Evolutionary conservation across 345 rosid genomes (phyloP), one percentile per base, ranked within the genome.

Genomic region (Triadica sebifera): DNA sequence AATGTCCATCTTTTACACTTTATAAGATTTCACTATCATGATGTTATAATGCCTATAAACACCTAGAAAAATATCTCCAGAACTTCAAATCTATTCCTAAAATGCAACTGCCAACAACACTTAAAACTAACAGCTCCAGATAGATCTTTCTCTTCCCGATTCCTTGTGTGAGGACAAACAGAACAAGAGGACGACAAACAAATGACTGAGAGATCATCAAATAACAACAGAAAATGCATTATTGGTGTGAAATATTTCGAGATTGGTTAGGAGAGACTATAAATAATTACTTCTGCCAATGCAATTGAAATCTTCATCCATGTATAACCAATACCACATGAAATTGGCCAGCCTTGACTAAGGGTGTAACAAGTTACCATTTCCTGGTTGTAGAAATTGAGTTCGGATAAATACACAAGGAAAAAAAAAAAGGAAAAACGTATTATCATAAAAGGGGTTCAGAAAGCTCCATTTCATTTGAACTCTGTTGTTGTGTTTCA

Each of bases 401-500:
- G 53, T 77, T 73, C 39, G 38, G 38, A 76, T 64, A 77, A 20
- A 71, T 74, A 79, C 80, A 82, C 47, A 55, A 10, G 46, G 19
- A 58, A 34, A 39, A 19, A 16, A 29, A 43, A 38, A 39, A 65
- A 59, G 45, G 47, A 15, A 46, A 38, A 38, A 77, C 9, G 45
- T 67, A 77, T 79, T 67, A 70, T 89, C 84, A 93, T 73, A 95
- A 72, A 65, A 93, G 87, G 74, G 99, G 99, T 85, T 92, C 97
- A 60, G 98, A 88, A 71, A 96, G 98, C 83, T 96, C 98, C 99
- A 90, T 96, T 81, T 93, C 99, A 77, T 93, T 91, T 19, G 93
- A 88, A 78, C 63, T 81, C 72, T 85, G 84, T 68, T 74, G 84
- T 52, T 75, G 89, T 68, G 77, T 75, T 49, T 90, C 92, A 68